Evolutionary conservation across 495 filamentous ascomycete species (phyloP).

Genomic region (Xylaria scruposa): DNA sequence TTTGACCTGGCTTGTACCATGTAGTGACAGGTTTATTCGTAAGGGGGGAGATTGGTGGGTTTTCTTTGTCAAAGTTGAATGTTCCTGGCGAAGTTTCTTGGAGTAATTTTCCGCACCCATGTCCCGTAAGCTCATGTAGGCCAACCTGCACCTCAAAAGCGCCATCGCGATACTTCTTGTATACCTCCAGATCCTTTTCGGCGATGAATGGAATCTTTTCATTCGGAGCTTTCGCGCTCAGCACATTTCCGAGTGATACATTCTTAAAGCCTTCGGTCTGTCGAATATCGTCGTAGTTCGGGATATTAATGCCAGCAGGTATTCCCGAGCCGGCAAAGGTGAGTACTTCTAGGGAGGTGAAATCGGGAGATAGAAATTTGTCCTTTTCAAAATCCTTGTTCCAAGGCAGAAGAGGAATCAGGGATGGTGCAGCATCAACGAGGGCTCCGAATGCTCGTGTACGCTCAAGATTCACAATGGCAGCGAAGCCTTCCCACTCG

Average conservation of each 20-base stretch:
- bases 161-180: slow-evolving; percentile 76
- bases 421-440: slow-evolving; percentile 76
- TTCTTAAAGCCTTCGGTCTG: slow-evolving; percentile 98
- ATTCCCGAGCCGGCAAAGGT: slow-evolving; percentile 76
- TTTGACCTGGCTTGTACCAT: slow-evolving; percentile 93
- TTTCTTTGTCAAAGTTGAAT: slow-evolving; percentile 84
- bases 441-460: slow-evolving; percentile 89
- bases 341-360: slow-evolving; percentile 82
- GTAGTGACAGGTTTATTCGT: slow-evolving; percentile 77
- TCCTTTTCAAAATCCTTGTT: slow-evolving; percentile 90
- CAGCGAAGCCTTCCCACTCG: slow-evolving; percentile 97
- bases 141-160: slow-evolving; percentile 96
- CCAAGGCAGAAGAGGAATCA: slow-evolving; percentile 93
- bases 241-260: slow-evolving; percentile 87
- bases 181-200: slow-evolving; percentile 75
- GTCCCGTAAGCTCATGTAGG: slow-evolving; percentile 93
- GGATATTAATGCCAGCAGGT: slow-evolving; percentile 77
- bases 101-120: slow-evolving; percentile 93
- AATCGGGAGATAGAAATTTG: slow-evolving; percentile 91
- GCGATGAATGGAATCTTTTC: slow-evolving; percentile 90
- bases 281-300: slow-evolving; percentile 94
- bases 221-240: slow-evolving; percentile 86
- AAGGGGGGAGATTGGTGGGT: slow-evolving; percentile 82
- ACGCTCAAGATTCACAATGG: slow-evolving; percentile 78
- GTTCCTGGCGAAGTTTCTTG: slow-evolving; percentile 82